Percentiles rank a stretch among this genome's conserved stretches.
phyloP scores from a whole-genome alignment of 345 rosid genomes.

The Ricinus communis region DNA sequence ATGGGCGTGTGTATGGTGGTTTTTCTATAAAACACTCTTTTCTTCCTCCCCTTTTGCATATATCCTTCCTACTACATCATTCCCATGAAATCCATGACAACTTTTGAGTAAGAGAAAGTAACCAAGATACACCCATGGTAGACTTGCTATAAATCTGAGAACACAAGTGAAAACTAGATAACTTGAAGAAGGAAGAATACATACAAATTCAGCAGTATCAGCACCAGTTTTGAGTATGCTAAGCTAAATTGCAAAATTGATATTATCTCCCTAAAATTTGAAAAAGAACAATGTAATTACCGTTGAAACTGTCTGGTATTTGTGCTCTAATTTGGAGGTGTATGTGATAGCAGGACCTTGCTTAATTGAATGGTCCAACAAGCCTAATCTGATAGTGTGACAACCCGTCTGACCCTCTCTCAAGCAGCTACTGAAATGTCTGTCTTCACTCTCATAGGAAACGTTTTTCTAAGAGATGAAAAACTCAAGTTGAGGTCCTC shows the following conservation, averaged over 20 bases:
- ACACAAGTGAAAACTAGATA: not conserved
- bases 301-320: slow-evolving; percentile 11
- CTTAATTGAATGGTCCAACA: not conserved
- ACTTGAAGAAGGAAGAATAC: slow-evolving; percentile 1
- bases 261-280: slow-evolving; percentile 4
- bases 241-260: slow-evolving; percentile 13
- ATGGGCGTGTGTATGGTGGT: no score
- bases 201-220: slow-evolving; percentile 5
- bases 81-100: no score
- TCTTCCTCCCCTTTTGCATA: no score
- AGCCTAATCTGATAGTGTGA: slow-evolving; percentile 4
- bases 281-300: slow-evolving; percentile 35
- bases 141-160: not conserved
- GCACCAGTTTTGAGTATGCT: slow-evolving; percentile 1
- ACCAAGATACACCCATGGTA: not conserved
- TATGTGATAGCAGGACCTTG: slow-evolving; percentile 5
- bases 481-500: slow-evolving; percentile 39
- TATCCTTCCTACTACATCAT: no score
- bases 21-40: no score
- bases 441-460: slow-evolving; percentile 29
- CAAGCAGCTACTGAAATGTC: slow-evolving; percentile 62
- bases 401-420: slow-evolving; percentile 23
- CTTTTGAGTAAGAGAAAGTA: not conserved
- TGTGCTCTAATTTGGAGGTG: slow-evolving; percentile 28
- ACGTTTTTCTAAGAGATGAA: slow-evolving; percentile 36